Conservation (phyloP, 2,329 filamentous ascomycete genomes). For the Aspergillus sp. region DNA sequence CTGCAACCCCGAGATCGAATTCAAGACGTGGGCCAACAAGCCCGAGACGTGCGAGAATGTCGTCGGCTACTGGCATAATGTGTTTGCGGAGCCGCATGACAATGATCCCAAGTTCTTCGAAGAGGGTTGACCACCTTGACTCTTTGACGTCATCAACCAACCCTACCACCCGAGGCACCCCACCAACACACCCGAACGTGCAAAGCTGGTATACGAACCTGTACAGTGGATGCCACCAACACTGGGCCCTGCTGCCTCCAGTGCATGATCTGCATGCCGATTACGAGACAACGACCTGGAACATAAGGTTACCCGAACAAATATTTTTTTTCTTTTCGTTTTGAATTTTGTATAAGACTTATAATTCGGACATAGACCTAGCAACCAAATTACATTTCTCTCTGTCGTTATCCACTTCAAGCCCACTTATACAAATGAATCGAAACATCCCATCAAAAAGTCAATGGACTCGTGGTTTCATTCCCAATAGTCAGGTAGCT, state of each 20-base stretch:
- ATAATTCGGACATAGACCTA: not conserved
- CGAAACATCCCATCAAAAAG: too few species aligned
- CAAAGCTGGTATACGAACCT: not conserved
- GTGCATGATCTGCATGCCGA: not conserved
- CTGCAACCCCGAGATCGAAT: constrained; percentile 35
- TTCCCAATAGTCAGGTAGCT: too few species aligned
- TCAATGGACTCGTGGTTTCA: too few species aligned
- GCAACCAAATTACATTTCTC: too few species aligned
- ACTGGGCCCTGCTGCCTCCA: not conserved
- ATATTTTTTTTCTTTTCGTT: not conserved
- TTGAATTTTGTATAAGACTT: not conserved
- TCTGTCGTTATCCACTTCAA: too few species aligned
- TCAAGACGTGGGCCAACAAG: constrained; percentile 37
- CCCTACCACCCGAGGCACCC: not conserved
- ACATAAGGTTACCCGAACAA: not conserved
- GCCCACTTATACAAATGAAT: too few species aligned
- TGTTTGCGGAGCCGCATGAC: constrained; percentile 34
- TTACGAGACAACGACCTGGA: constrained; percentile 12
- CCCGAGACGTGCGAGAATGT: constrained; percentile 30
- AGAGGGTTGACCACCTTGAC: constrained; percentile 13
- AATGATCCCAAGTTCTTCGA: constrained; percentile 33
- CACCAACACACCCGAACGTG: not conserved
- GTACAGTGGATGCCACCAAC: not conserved
- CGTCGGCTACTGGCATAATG: constrained; percentile 35
- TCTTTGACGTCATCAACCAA: not conserved